Evolutionary conservation across 116 monocot species (phyloP).

Genomic region (Posidonia oceanica): DNA sequence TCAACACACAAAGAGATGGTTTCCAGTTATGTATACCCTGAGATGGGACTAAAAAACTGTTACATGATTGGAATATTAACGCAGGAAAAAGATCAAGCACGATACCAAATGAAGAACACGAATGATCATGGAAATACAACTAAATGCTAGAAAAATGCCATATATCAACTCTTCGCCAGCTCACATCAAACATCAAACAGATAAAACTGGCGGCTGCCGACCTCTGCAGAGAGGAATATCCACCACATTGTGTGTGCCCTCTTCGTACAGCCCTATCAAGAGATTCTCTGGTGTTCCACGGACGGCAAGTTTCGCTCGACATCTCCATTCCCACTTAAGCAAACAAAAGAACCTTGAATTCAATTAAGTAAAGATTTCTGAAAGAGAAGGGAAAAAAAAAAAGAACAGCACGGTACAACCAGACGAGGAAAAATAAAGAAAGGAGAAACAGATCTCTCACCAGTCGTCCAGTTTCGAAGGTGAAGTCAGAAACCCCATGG

Average conservation of each 20-base stretch:
- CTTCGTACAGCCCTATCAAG: slow-evolving; percentile 73
- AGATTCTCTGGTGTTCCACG: slow-evolving; percentile 65
- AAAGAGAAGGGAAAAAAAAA: neutral
- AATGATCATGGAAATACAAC: too few relatives aligned
- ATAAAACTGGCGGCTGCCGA: slow-evolving; percentile 3
- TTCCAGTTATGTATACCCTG: too few relatives aligned
- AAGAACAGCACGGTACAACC: neutral
- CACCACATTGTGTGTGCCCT: slow-evolving; percentile 80
- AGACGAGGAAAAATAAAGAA: neutral
- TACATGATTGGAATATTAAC: too few relatives aligned
- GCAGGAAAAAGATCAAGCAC: too few relatives aligned
- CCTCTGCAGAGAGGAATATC: slow-evolving; percentile 93
- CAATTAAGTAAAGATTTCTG: neutral
- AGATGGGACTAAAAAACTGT: too few relatives aligned
- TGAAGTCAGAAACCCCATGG: slow-evolving; percentile 60
- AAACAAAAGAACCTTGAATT: slow-evolving; percentile 1
- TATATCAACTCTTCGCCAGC: too few relatives aligned
- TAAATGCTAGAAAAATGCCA: too few relatives aligned
- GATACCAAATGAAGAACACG: too few relatives aligned
- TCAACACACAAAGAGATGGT: too few relatives aligned
- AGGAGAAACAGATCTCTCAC: slow-evolving; percentile 16
- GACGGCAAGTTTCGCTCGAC: slow-evolving; percentile 84
- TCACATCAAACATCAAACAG: neutral
- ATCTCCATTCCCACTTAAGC: slow-evolving; percentile 81
- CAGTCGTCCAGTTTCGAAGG: slow-evolving; percentile 51